A percentile compares a stretch with the other conserved stretches of the same genome.
Evolutionary conservation across 1,284 basidiomycete genomes (phyloP).

Genomic region (Phlebopus sp.): DNA sequence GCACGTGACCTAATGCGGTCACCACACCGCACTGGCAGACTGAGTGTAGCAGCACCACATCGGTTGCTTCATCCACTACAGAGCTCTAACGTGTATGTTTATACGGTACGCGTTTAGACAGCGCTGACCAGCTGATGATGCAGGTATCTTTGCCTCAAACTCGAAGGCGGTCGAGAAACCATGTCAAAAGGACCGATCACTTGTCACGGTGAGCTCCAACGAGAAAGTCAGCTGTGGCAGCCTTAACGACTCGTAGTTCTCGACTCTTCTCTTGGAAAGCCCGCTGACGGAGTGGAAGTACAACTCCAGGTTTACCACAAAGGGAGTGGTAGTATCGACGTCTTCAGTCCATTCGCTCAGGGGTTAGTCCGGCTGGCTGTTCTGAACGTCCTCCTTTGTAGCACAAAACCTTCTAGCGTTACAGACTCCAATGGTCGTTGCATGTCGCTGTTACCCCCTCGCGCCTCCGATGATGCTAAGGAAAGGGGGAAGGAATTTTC

Average conservation of each 20-base stretch:
- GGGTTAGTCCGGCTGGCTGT: constrained; percentile 43
- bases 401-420: constrained; percentile 39
- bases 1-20: constrained; percentile 17
- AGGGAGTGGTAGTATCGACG: constrained; percentile 32
- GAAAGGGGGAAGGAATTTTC: constrained; percentile 42
- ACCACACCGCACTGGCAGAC: too few species aligned
- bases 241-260: constrained; percentile 79
- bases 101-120: too few species aligned
- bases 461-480: constrained; percentile 44
- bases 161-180: not conserved
- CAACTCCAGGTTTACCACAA: constrained; percentile 48
- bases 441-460: constrained; percentile 59
- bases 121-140: too few species aligned
- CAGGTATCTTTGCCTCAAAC: too few species aligned
- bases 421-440: constrained; percentile 86
- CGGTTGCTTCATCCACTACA: too few species aligned
- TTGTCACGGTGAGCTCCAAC: constrained; percentile 66
- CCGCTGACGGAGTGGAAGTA: constrained; percentile 68
- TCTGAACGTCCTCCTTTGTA: not conserved
- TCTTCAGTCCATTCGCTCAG: constrained; percentile 54
- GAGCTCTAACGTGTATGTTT: too few species aligned
- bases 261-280: constrained; percentile 80
- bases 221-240: constrained; percentile 36
- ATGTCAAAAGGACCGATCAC: constrained; percentile 82
- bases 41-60: too few species aligned